Evolutionary conservation across 805 yeast genomes (phyloP).

Genomic region (Cyberlindnera xylosilytica): DNA sequence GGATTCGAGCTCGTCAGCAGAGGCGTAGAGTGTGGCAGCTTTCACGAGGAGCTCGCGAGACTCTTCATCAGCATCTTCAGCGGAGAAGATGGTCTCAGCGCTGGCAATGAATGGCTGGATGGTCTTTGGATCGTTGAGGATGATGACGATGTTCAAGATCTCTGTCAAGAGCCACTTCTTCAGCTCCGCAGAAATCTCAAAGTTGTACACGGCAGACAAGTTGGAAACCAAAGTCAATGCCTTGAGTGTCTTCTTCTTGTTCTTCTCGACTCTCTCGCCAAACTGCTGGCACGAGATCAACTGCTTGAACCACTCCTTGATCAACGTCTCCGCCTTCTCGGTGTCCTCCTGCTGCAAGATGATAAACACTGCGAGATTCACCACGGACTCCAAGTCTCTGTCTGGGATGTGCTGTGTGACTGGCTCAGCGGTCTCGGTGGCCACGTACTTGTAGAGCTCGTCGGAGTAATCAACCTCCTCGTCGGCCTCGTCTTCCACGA

Average conservation of each 20-base stretch:
- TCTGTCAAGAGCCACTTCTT: constrained; percentile 10
- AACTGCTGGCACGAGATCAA: constrained; percentile 25
- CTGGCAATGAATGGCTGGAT: constrained; percentile 14
- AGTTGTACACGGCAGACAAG: constrained; percentile 14
- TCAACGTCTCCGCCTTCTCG: constrained; percentile 11
- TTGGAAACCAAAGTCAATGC: constrained; percentile 14
- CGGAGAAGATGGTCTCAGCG: constrained; percentile 4
- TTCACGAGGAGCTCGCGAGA: constrained; percentile 7
- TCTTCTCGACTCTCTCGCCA: constrained; percentile 16
- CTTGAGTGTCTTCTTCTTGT: constrained; percentile 22
- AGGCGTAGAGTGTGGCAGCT: constrained; percentile 8
- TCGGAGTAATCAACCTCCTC: constrained; percentile 13
- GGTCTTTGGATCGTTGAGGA: constrained; percentile 12
- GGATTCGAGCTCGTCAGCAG: constrained; percentile 10
- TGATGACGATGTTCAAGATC: constrained; percentile 10
- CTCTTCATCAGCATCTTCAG: constrained; percentile 6
- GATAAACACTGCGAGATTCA: constrained; percentile 25
- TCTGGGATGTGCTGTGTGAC: constrained; percentile 21
- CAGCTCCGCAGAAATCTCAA: constrained; percentile 6
- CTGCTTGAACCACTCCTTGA: constrained; percentile 13
- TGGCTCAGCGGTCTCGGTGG: constrained; percentile 12
- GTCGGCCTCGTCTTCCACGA: constrained; percentile 15
- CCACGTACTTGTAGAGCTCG: constrained; percentile 20
- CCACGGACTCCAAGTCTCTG: constrained; percentile 26
- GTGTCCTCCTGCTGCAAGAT: constrained; percentile 12